Evolutionary conservation across 2,329 filamentous ascomycete genomes (phyloP).

Genomic region (Microcera coccophila): DNA sequence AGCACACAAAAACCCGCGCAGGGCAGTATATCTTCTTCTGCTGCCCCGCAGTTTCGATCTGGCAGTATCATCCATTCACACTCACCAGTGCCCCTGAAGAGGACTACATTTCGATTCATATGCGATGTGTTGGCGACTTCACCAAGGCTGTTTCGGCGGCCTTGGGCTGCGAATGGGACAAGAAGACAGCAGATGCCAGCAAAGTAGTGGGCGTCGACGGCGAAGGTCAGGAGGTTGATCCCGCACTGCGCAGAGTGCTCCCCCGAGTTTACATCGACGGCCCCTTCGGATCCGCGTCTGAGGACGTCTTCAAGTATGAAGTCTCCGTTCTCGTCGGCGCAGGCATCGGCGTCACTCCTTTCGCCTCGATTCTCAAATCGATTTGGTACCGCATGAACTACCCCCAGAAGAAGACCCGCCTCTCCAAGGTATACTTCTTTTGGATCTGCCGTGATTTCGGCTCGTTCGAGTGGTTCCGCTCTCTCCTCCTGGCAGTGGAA

Average conservation of each 20-base stretch:
- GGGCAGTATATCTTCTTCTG: conserved; percentile 89
- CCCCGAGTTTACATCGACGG: conserved; percentile 81
- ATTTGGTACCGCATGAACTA: conserved; percentile 95
- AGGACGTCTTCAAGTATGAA: conserved; percentile 88
- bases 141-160: conserved; percentile 65
- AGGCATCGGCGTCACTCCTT: conserved; percentile 82
- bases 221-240: conserved; percentile 58
- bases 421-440: conserved; percentile 88
- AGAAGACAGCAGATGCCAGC: conserved; percentile 46
- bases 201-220: conserved; percentile 67
- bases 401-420: conserved; percentile 70
- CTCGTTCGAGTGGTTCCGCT: conserved; percentile 87
- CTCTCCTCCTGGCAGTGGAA: conserved; percentile 77
- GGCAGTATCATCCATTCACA: conserved; percentile 87
- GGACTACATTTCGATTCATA: conserved; percentile 84
- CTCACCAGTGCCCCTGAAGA: conserved; percentile 84
- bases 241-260: conserved; percentile 67
- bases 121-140: conserved; percentile 79
- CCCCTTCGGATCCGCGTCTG: conserved; percentile 79
- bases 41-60: conserved; percentile 79
- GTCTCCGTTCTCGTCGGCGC: conserved; percentile 74
- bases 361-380: conserved; percentile 81
- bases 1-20: conserved; percentile 74
- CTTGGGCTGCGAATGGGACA: conserved; percentile 71
- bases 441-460: conserved; percentile 88